phyloP scores from a whole-genome alignment of 805 yeast genomes.

The Spathaspora hagerdaliae region DNA sequence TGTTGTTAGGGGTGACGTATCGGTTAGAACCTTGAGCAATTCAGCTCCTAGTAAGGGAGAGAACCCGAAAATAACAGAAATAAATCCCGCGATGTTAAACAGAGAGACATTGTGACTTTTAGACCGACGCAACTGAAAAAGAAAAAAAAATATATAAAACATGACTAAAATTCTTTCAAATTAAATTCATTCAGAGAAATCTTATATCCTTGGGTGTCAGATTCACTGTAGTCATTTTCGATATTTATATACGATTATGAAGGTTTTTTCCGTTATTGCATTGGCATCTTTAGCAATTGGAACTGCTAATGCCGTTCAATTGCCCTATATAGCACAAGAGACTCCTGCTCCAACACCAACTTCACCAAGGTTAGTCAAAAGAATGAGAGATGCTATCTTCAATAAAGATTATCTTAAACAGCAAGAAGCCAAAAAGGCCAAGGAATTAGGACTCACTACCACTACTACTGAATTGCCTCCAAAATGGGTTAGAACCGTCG shows the following conservation, averaged over 20 bases:
- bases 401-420: conserved; percentile 26
- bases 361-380: conserved; percentile 14
- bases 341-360: conserved; percentile 5
- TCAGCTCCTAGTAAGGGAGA: too few relatives aligned
- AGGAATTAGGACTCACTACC: conserved; percentile 1
- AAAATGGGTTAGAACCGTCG: conserved; percentile 76
- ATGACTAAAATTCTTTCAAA: too few relatives aligned
- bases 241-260: background rate
- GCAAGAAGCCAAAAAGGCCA: conserved; percentile 14
- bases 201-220: too few relatives aligned
- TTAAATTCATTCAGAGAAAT: too few relatives aligned
- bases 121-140: too few relatives aligned
- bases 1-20: too few relatives aligned
- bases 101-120: too few relatives aligned
- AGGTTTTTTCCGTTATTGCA: background rate
- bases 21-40: too few relatives aligned
- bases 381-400: conserved; percentile 25
- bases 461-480: conserved; percentile 25
- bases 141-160: too few relatives aligned
- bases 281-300: background rate
- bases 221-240: too few relatives aligned
- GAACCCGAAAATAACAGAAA: too few relatives aligned
- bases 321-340: background rate
- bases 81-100: background rate
- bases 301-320: background rate